Conservation (phyloP, 768 basidiomycete species). For the Tulasnella sp. region DNA sequence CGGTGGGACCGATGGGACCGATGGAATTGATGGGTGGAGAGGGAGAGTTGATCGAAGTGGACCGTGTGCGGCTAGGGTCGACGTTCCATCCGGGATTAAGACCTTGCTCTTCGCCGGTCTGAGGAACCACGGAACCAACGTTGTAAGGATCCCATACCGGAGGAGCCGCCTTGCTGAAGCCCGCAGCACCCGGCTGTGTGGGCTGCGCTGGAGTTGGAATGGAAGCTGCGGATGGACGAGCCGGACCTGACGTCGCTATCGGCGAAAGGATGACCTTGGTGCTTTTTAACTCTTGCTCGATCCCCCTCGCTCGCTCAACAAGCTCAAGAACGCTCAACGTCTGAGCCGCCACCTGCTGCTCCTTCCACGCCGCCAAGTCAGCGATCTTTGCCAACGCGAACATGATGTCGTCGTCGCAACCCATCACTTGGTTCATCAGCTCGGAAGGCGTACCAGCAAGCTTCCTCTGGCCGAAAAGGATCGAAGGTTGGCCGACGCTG, state of each 20-base stretch:
- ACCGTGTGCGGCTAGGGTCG: not conserved
- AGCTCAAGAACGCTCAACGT: constrained; percentile 59
- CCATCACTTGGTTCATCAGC: constrained; percentile 26
- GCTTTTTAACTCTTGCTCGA: constrained; percentile 19
- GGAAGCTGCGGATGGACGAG: constrained; percentile 1
- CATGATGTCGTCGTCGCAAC: constrained; percentile 35
- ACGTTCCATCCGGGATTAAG: not conserved
- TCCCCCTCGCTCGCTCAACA: constrained; percentile 47
- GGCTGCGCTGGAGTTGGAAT: not conserved
- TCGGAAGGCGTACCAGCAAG: not conserved
- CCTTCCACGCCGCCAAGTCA: constrained; percentile 66
- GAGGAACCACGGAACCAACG: constrained; percentile 1
- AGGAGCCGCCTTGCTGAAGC: not conserved
- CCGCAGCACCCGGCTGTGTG: not conserved
- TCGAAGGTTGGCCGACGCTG: not conserved
- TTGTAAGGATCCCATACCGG: constrained; percentile 25
- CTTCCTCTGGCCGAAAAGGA: not conserved
- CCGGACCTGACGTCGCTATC: not conserved
- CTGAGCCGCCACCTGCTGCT: constrained; percentile 29
- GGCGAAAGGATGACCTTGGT: constrained; percentile 10
- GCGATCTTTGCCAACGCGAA: constrained; percentile 75
- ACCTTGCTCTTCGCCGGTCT: not conserved
- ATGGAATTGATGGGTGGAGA: not conserved
- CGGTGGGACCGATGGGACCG: not conserved
- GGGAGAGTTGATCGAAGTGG: constrained; percentile 12